Evolutionary conservation across 2,329 filamentous ascomycete species (phyloP), one percentile per base, ranked within the genome.

Genomic region (Fusarium mundagurra): DNA sequence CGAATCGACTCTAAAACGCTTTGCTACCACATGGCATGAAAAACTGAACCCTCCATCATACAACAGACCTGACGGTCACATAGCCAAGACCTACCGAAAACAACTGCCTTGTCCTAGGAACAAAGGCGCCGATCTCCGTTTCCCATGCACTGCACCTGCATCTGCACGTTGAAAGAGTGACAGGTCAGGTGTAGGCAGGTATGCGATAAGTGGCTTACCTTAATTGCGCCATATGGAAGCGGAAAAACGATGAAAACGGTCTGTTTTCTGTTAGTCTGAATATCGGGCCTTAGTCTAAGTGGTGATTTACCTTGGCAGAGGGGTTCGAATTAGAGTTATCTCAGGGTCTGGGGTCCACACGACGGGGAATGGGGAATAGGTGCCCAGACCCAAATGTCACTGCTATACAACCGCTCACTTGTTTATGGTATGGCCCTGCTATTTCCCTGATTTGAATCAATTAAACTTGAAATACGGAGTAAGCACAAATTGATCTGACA

Each of bases 111-210:
- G 17, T 41, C 10, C 39, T 29, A 55, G 47, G 53, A 38, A 24
- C 48, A 50, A n/a, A 22, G 12, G 17, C n/a, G 64, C 12, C 22
- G 50, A 69, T 69, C 66, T 27, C 64, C 66, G 64, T 69, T 68
- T 31, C 6, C 11, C 20, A 47, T 22, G 36, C 9, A 44, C 16
- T 27, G 11, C 22, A 11, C 22, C 22, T n/a, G 18, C 22, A 50
- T 24, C 24, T 51, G 9, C 5, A 29, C 48, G 48, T 51, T 33
- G 31, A 18, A 11, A 31, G 5, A 50, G 29, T 31, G 34, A 61
- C 36, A 27, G 11, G n/a, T 47, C 51, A 66, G 22, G 12, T 38
- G 24, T 39, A 6, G 27, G 5, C 29, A 53, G 67, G 45, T 69
- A 69, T 69, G 51, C 53, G 67, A 69, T 48, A 41, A n/a, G 59